Evolutionary conservation across 2,329 filamentous ascomycete species (phyloP).

Genomic region (Penicillium sp.): DNA sequence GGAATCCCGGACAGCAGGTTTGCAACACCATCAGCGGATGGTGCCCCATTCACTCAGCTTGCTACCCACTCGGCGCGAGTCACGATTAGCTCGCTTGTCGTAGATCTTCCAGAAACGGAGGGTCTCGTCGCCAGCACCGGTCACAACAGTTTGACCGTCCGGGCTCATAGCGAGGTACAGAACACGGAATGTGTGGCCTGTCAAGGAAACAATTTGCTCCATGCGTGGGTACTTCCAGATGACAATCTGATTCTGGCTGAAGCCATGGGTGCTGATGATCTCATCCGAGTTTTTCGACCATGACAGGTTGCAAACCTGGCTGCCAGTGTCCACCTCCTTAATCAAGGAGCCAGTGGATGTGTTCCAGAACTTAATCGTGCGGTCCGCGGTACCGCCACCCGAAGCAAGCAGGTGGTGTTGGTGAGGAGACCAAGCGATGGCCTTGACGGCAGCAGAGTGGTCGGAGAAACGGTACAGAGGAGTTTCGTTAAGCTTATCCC

Average conservation of each 20-base stretch:
- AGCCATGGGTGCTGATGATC: constrained; percentile 95
- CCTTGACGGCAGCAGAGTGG: constrained; percentile 94
- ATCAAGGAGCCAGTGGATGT: constrained; percentile 79
- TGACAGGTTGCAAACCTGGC: constrained; percentile 96
- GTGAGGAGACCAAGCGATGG: constrained; percentile 96
- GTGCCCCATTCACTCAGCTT: constrained; percentile 79
- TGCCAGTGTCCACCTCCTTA: constrained; percentile 93
- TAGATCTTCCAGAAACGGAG: constrained; percentile 97
- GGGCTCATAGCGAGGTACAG: constrained; percentile 97
- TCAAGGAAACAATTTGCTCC: constrained; percentile 93
- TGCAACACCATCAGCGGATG: constrained; percentile 59
- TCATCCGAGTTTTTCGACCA: constrained; percentile 99
- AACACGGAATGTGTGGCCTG: constrained; percentile 94
- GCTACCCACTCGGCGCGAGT: constrained; percentile 67
- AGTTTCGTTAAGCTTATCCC: constrained; percentile 93
- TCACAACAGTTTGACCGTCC: constrained; percentile 90
- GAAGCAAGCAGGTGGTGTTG: constrained; percentile 93
- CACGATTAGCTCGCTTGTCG: constrained; percentile 73
- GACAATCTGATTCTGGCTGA: constrained; percentile 97
- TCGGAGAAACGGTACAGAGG: constrained; percentile 93
- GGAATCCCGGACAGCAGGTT: not conserved
- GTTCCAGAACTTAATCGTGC: constrained; percentile 98
- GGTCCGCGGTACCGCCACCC: constrained; percentile 91
- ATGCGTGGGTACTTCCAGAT: constrained; percentile 99
- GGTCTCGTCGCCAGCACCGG: constrained; percentile 94